A percentile compares a stretch with the other conserved stretches of the same genome.
phyloP scores from a whole-genome alignment of 2,329 filamentous ascomycete species.

The Colletotrichum salicis region DNA sequence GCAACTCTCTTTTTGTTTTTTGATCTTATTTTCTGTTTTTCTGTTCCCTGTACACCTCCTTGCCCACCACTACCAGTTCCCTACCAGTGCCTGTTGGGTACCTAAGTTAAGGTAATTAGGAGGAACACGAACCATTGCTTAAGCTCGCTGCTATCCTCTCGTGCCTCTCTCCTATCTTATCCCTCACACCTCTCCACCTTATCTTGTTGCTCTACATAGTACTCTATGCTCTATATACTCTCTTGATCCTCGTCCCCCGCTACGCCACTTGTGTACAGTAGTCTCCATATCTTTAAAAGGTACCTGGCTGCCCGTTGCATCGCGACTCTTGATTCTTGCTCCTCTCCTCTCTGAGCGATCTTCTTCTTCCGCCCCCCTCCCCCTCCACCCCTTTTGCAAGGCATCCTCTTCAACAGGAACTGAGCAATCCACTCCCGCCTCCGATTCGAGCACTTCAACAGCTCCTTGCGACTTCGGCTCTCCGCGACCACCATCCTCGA shows the following conservation, averaged over 20 bases:
- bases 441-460: slow-evolving; percentile 33
- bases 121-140: not conserved
- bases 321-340: slow-evolving; percentile 13
- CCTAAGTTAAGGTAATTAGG: too few species aligned
- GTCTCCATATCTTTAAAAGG: slow-evolving; percentile 30
- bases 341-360: not conserved
- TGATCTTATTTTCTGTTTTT: not conserved
- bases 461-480: slow-evolving; percentile 34
- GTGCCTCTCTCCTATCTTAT: not conserved
- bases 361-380: not conserved
- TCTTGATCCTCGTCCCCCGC: not conserved
- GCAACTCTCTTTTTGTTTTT: slow-evolving; percentile 9
- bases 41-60: not conserved
- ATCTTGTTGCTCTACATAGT: too few species aligned
- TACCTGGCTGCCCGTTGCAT: slow-evolving; percentile 29
- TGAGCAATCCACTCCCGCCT: slow-evolving; percentile 16
- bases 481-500: slow-evolving; percentile 31
- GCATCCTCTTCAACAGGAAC: slow-evolving; percentile 33
- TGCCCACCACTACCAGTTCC: not conserved
- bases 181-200: not conserved
- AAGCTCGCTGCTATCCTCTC: slow-evolving; percentile 4
- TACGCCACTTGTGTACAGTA: not conserved
- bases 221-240: too few species aligned
- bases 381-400: slow-evolving; percentile 5
- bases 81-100: not conserved